Percentiles rank a stretch among this genome's conserved stretches.
Conservation (phyloP, 2,329 filamentous ascomycete species). For the Pyrenophora seminiperda region DNA sequence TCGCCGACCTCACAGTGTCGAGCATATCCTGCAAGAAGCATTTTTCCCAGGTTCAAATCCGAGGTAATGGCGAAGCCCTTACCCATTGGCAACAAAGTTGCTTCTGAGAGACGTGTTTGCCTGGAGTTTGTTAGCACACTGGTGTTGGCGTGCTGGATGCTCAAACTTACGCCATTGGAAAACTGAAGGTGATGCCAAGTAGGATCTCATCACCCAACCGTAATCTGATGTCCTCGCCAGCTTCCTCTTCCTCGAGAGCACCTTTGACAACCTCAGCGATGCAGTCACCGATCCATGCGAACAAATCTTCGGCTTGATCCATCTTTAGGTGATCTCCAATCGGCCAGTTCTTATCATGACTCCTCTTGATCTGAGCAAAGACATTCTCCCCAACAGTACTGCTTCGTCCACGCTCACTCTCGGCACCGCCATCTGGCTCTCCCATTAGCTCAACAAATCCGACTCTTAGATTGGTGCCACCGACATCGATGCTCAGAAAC, state of each 20-base stretch:
- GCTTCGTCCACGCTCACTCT: conserved; percentile 16
- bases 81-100: conserved; percentile 70
- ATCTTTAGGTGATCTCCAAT: conserved; percentile 75
- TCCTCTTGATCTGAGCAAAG: conserved; percentile 57
- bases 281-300: conserved; percentile 79
- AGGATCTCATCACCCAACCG: conserved; percentile 55
- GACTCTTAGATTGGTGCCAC: conserved; percentile 71
- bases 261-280: conserved; percentile 74
- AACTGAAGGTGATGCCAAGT: conserved; percentile 72
- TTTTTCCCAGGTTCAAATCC: conserved; percentile 64
- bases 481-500: conserved; percentile 54
- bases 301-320: conserved; percentile 75
- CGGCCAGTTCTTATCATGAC: conserved; percentile 73
- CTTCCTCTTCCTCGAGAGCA: conserved; percentile 52
- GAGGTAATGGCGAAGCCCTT: conserved; percentile 70
- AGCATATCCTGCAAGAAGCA: conserved; percentile 64
- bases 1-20: conserved; percentile 54
- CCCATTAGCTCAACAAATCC: conserved; percentile 68
- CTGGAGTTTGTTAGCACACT: conserved; percentile 27
- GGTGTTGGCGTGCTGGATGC: neutral
- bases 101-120: conserved; percentile 66
- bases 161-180: conserved; percentile 62
- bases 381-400: conserved; percentile 25
- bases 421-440: conserved; percentile 42
- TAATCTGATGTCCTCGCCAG: conserved; percentile 29